A percentile compares a stretch with the other conserved stretches of the same genome.
Evolutionary conservation across 129 eudicot genomes (phyloP).

Genomic region (Calendula officinalis): DNA sequence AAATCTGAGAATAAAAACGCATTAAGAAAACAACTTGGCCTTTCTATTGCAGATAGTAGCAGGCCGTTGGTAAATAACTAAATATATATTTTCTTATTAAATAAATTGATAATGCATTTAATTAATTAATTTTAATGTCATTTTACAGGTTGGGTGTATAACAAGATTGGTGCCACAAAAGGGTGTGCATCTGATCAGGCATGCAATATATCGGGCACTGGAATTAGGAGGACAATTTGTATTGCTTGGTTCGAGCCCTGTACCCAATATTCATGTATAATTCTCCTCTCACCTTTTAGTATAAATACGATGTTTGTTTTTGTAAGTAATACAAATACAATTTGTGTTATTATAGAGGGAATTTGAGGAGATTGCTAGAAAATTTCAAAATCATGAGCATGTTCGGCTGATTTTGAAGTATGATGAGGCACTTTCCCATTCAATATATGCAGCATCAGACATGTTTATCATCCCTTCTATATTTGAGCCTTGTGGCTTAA

Average conservation of each 20-base stretch:
- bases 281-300: slow-evolving; percentile 22
- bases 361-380: slow-evolving; percentile 79
- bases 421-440: slow-evolving; percentile 85
- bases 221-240: slow-evolving; percentile 97
- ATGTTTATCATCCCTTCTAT: slow-evolving; percentile 98
- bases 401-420: slow-evolving; percentile 76
- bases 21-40: slow-evolving; percentile 65
- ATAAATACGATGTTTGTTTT: no score
- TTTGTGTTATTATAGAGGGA: slow-evolving; percentile 56
- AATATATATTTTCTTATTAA: not conserved
- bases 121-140: not conserved
- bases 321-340: no score
- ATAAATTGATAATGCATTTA: slow-evolving; percentile 1
- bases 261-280: slow-evolving; percentile 71
- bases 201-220: slow-evolving; percentile 77
- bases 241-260: slow-evolving; percentile 99
- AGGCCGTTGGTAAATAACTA: slow-evolving; percentile 62
- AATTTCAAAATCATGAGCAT: slow-evolving; percentile 70
- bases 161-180: slow-evolving; percentile 98
- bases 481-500: slow-evolving; percentile 99
- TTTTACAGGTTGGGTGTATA: slow-evolving; percentile 85
- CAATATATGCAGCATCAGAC: slow-evolving; percentile 93
- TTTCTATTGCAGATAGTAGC: slow-evolving; percentile 54
- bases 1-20: slow-evolving; percentile 75
- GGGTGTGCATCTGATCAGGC: slow-evolving; percentile 90